Evolutionary conservation across 1,284 basidiomycete genomes (phyloP).

Genomic region (Termitomyces sp.): DNA sequence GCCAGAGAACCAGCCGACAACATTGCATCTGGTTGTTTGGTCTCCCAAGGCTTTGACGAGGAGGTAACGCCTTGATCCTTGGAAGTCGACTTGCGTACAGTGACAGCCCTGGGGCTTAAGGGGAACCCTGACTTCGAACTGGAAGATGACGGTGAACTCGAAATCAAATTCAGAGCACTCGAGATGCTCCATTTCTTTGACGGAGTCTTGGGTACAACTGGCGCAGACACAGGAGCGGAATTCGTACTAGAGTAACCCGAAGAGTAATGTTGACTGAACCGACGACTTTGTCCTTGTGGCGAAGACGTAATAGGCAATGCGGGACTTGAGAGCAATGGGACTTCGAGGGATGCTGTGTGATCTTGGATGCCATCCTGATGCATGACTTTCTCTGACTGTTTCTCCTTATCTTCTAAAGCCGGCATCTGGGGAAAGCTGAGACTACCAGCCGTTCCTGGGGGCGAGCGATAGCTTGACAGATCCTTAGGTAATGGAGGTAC

Average conservation of each 20-base stretch:
- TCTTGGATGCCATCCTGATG: slow-evolving; percentile 37
- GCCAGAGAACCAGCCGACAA: slow-evolving; percentile 65
- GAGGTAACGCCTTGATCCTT: slow-evolving; percentile 53
- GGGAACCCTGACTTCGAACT: slow-evolving; percentile 47
- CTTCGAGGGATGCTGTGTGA: slow-evolving; percentile 49
- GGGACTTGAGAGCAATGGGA: slow-evolving; percentile 34
- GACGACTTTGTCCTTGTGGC: slow-evolving; percentile 24
- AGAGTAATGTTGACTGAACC: slow-evolving; percentile 35
- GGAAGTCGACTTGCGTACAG: slow-evolving; percentile 58
- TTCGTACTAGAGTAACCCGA: slow-evolving; percentile 31
- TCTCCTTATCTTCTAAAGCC: slow-evolving; percentile 34
- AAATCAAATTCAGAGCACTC: slow-evolving; percentile 80
- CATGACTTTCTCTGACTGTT: slow-evolving; percentile 33
- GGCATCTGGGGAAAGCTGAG: slow-evolving; percentile 44
- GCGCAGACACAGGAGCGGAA: slow-evolving; percentile 38
- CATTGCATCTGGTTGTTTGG: slow-evolving; percentile 69
- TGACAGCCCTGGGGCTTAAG: slow-evolving; percentile 59
- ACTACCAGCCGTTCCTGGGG: slow-evolving; percentile 48
- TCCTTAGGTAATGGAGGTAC: slow-evolving; percentile 96
- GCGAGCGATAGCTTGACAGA: slow-evolving; percentile 72
- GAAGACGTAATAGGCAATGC: slow-evolving; percentile 22
- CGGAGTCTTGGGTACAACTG: slow-evolving; percentile 58
- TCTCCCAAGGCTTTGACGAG: slow-evolving; percentile 53
- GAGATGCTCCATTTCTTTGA: slow-evolving; percentile 98
- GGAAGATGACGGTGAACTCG: slow-evolving; percentile 61